Evolutionary conservation across 202 grass and related monocot genomes (phyloP), one percentile per base, ranked within the genome.

Genomic region (Zoysia matrella): DNA sequence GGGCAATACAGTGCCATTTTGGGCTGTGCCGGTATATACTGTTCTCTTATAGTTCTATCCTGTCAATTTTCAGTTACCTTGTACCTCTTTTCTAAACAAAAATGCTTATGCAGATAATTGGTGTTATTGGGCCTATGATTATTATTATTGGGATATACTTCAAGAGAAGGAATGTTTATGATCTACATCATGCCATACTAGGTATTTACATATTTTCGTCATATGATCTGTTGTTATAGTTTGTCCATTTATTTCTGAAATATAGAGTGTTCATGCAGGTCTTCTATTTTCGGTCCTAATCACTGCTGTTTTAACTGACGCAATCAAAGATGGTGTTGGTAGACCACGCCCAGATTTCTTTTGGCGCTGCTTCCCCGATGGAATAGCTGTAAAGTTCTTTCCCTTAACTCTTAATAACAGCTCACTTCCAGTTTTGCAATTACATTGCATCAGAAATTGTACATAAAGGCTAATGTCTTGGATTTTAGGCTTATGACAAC

Each of bases 341-440:
- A 76, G 94, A 80, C 92, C 94, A 67, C 71, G 94, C 45, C 92
- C 94, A 62, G 88, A 97, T 89, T 94, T 98, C 86, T 98, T 93
- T 61, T 98, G 95, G 95, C 92, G 88, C 3, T 98, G 95, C 78
- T 98, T 98, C 76, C 95, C 95, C 57, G 90, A 98, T 71, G 95
- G 95, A 81, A 48, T 49, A 61, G 75, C 83, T 82, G 86, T 97
- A 82, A 80, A 15, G 15, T 60, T 71, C 44, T 55, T 86, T 69
- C 44, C 76, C 3, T 60, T 43, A 12, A 18, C 60, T 45, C 58
- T 14, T 60, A 66, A 44, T 51, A 6, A 52, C 18, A 4, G 44
- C 72, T 73, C 73, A 36, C 14, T 79, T 42, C 22, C 55, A 70
- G 61, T 8, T 39, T 16, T 88, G 18, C 52, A 70, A 60, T 60